Evolutionary conservation across 2,329 filamentous ascomycete genomes (phyloP).

Genomic region (Emydomyces testavorans): DNA sequence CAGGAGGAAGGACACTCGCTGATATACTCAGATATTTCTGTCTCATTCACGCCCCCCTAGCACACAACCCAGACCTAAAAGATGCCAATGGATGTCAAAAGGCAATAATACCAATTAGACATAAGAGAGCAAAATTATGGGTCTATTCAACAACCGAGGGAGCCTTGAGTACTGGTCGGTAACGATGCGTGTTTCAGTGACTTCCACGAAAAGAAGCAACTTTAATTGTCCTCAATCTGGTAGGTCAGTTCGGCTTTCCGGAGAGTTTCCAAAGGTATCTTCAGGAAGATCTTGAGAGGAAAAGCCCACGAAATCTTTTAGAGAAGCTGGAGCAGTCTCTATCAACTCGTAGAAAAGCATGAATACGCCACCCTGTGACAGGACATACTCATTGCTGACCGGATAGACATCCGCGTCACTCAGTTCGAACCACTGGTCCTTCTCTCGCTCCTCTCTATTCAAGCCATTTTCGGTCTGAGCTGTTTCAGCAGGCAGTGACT

Average conservation of each 20-base stretch:
- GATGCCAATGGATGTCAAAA: too few species aligned
- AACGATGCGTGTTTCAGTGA: too few species aligned
- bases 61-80: too few species aligned
- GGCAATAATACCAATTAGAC: too few species aligned
- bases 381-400: conserved; percentile 60
- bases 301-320: too few species aligned
- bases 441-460: conserved; percentile 26
- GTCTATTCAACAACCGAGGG: too few species aligned
- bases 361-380: conserved; percentile 72
- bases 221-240: neutral
- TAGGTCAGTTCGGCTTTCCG: neutral
- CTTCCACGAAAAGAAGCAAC: neutral
- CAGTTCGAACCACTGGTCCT: conserved; percentile 70
- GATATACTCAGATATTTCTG: too few species aligned
- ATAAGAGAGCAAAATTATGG: too few species aligned
- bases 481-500: conserved; percentile 26
- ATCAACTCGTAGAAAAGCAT: conserved; percentile 93
- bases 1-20: too few species aligned
- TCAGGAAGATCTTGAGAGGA: neutral
- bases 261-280: neutral
- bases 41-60: too few species aligned
- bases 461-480: conserved; percentile 26
- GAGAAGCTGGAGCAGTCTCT: conserved; percentile 28
- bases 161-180: too few species aligned
- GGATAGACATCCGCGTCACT: conserved; percentile 77